These are phyloP conservation scores for Protomyces macrosporus DNA, from an alignment of 1,139 yeast genomes.

Conservation along the genomic window DNA sequence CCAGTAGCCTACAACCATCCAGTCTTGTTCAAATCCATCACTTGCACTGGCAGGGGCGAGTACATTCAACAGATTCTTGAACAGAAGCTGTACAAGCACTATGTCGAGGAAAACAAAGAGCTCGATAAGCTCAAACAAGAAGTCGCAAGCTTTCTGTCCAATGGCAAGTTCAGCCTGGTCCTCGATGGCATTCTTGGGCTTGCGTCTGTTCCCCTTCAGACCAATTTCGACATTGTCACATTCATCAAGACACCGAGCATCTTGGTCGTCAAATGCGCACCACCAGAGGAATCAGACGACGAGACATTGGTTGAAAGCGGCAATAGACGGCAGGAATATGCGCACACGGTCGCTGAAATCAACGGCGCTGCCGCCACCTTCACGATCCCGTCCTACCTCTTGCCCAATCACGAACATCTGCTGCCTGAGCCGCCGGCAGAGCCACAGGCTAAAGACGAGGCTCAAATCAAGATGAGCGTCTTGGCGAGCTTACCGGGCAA, in stretches of 20 bases:
- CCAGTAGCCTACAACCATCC: conserved; percentile 21
- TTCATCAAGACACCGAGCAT: conserved; percentile 6
- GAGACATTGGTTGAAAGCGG: neutral
- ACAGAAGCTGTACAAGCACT: conserved; percentile 16
- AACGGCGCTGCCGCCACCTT: conserved; percentile 6
- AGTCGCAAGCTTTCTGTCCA: conserved; percentile 3
- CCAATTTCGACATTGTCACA: conserved; percentile 16
- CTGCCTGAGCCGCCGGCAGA: conserved; percentile 9
- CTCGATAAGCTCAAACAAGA: conserved; percentile 3
- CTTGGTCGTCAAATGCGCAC: neutral
- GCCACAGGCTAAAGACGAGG: neutral
- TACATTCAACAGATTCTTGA: conserved; percentile 9
- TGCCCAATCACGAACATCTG: conserved; percentile 18
- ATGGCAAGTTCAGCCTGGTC: conserved; percentile 15
- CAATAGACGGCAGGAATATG: neutral
- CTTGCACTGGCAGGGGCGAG: conserved; percentile 8
- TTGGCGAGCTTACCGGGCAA: conserved; percentile 10
- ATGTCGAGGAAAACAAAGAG: conserved; percentile 12
- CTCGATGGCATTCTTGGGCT: conserved; percentile 11
- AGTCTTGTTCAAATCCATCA: conserved; percentile 2
- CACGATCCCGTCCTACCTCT: conserved; percentile 10
- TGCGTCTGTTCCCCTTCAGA: conserved; percentile 12
- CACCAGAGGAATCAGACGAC: neutral
- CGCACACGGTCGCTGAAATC: neutral
- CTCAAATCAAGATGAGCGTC: conserved; percentile 11